Evolutionary conservation across 768 basidiomycete species (phyloP).

Genomic region (Amanita rubescens): DNA sequence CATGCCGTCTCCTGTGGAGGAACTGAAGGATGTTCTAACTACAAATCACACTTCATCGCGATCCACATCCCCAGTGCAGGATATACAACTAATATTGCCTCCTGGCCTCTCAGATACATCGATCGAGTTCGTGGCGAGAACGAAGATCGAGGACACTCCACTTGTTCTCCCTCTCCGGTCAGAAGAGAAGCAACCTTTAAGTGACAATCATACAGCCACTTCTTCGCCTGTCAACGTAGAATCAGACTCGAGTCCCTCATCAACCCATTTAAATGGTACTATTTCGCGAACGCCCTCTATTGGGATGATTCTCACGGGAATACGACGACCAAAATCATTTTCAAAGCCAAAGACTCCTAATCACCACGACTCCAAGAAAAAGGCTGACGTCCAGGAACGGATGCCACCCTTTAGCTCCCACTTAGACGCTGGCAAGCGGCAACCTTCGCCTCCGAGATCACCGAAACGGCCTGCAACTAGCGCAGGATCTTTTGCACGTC

Average conservation of each 20-base stretch:
- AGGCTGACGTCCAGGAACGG: background rate
- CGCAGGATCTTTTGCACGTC: constrained; percentile 9
- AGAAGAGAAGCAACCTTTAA: background rate
- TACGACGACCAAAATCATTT: constrained; percentile 15
- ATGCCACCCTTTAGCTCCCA: background rate
- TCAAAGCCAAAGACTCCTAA: background rate
- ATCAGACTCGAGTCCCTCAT: background rate
- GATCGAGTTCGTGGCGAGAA: background rate
- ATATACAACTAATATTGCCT: constrained; percentile 8
- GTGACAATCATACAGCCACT: background rate
- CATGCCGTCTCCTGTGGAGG: constrained; percentile 16
- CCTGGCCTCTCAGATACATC: background rate
- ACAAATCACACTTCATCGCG: constrained; percentile 15
- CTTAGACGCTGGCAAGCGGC: constrained; percentile 6
- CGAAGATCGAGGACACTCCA: background rate
- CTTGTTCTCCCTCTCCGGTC: background rate
- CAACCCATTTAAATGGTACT: background rate
- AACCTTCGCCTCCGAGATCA: constrained; percentile 18
- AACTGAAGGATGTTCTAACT: constrained; percentile 5
- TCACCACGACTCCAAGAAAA: background rate
- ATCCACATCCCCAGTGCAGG: constrained; percentile 12
- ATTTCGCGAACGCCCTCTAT: background rate
- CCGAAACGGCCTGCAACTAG: constrained; percentile 8
- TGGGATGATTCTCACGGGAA: constrained; percentile 14
- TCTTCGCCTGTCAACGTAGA: background rate